Base-by-base conservation (phyloP, 345 rosid species). In the Corchorus capsularis region DNA sequence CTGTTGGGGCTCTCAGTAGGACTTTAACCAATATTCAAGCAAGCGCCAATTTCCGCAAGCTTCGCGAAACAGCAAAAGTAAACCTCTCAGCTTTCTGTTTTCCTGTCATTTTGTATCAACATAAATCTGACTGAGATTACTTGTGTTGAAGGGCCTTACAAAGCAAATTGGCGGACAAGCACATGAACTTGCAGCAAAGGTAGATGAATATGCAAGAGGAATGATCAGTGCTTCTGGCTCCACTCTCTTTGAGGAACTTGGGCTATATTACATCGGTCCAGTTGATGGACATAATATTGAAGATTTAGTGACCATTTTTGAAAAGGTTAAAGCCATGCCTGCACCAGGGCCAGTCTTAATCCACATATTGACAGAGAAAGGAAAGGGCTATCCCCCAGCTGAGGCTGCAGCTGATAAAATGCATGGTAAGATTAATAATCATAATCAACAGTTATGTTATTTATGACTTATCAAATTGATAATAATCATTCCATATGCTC, bases 321-420 rank as follows among this genome's bases (percentile, higher is more conserved):
- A 87, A 63, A 85, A 85, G 52, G 93, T 89, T 53, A 91, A 91
- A 82, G 85, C 79, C 35, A 82, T 86, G 87, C 95, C 95, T 4
- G 87, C 93, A 3, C 95, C 91, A 3, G 95, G 95, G 72, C 95
- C 95, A 1, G 93, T 91, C 69, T 80, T 91, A 75, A 89, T 91
- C 78, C 93, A 91, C 69, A 73, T 89, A 60, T 80, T 91, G 52
- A 91, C 95, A 54, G 95, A 91, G 76, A 91, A 91, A 78, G 95
- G 95, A 47, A 91, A 88, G 78, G 93, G 92, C 39, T 91, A 91
- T 80, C 86, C 93, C n/a, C 93, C 93, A 6, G 96, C 93, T 6
- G 91, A 89, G 76, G 89, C 86, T 69, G 93, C 96, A 8, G 75
- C 86, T 9, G 96, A 91, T 79, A 88, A 85, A 80, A 89, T 89